Conservation (phyloP, 805 yeast genomes). For the Kurtzmaniella fragi region DNA sequence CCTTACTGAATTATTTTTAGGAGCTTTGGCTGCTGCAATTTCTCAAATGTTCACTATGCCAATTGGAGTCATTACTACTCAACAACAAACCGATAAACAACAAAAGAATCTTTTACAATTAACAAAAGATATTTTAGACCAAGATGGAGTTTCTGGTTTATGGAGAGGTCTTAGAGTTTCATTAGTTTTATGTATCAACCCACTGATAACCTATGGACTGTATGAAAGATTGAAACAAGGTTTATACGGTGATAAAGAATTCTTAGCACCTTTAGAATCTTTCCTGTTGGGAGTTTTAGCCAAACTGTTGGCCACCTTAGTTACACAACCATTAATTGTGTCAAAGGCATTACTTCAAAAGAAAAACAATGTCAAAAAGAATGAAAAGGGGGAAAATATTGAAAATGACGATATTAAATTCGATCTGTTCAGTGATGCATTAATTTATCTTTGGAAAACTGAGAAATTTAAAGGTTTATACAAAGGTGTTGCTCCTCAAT, state of each 20-base stretch:
- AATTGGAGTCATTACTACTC: slow-evolving; percentile 66
- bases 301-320: slow-evolving; percentile 72
- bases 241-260: slow-evolving; percentile 37
- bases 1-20: slow-evolving; percentile 62
- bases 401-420: slow-evolving; percentile 40
- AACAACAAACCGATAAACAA: slow-evolving; percentile 49
- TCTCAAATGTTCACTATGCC: slow-evolving; percentile 80
- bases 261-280: slow-evolving; percentile 57
- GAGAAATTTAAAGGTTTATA: slow-evolving; percentile 66
- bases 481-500: slow-evolving; percentile 79
- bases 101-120: slow-evolving; percentile 28
- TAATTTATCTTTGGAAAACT: slow-evolving; percentile 52
- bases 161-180: slow-evolving; percentile 86
- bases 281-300: slow-evolving; percentile 75
- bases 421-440: slow-evolving; percentile 57
- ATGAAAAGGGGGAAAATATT: slow-evolving; percentile 20
- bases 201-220: slow-evolving; percentile 82
- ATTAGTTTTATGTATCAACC: slow-evolving; percentile 71
- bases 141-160: slow-evolving; percentile 65
- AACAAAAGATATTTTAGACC: slow-evolving; percentile 45
- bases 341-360: slow-evolving; percentile 78
- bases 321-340: slow-evolving; percentile 81
- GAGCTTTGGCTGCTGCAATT: slow-evolving; percentile 77
- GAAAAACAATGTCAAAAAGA: slow-evolving; percentile 21
- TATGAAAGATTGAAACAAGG: slow-evolving; percentile 61